These are phyloP conservation scores for Maudiozyma bulderi DNA, from an alignment of 805 yeast genomes.

Conservation along the genomic window DNA sequence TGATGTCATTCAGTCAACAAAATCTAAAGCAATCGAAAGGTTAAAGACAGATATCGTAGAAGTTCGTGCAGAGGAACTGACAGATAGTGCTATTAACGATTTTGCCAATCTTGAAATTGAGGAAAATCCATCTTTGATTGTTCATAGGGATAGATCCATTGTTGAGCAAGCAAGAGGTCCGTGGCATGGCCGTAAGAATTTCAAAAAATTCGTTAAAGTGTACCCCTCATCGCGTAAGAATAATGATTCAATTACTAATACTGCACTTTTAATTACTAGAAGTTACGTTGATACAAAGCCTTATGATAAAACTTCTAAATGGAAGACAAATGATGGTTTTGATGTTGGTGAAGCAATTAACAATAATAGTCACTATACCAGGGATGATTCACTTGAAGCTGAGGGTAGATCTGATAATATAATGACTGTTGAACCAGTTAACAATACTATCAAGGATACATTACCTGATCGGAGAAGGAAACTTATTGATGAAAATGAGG, in stretches of 20 bases:
- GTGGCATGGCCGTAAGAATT: constrained; percentile 32
- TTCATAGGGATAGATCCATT: not conserved
- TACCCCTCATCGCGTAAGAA: constrained; percentile 10
- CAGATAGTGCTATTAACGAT: constrained; percentile 24
- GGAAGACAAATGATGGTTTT: not conserved
- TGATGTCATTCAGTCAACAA: constrained; percentile 28
- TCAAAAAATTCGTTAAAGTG: constrained; percentile 32
- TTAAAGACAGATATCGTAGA: constrained; percentile 19
- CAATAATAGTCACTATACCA: too few relatives aligned
- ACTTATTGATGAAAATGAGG: not conserved
- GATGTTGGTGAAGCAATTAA: not conserved
- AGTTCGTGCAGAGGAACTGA: constrained; percentile 21
- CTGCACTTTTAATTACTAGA: constrained; percentile 25
- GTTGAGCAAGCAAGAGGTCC: not conserved
- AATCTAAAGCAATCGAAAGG: constrained; percentile 22
- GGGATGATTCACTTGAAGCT: not conserved
- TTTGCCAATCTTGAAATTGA: constrained; percentile 31
- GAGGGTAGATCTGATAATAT: not conserved
- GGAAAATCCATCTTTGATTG: constrained; percentile 20
- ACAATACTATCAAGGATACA: too few relatives aligned
- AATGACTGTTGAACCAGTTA: not conserved
- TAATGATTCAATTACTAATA: constrained; percentile 10
- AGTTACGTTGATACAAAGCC: constrained; percentile 26
- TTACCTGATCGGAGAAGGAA: too few relatives aligned
- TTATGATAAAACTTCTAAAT: constrained; percentile 10